These are phyloP conservation scores for Penicillium bialowiezense DNA, from an alignment of 495 filamentous ascomycete species.

Conservation along the genomic window DNA sequence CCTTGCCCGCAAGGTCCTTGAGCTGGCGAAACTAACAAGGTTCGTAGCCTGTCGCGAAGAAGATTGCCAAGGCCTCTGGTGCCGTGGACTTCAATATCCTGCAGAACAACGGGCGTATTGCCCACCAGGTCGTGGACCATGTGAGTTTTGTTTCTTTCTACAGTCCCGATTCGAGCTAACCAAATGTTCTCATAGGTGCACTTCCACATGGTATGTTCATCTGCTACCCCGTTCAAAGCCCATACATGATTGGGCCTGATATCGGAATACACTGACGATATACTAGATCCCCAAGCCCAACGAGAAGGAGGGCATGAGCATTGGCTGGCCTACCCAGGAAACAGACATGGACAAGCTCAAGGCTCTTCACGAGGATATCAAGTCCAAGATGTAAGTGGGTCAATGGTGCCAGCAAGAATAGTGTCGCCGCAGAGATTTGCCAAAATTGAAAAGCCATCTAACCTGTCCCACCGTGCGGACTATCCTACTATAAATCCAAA, in stretches of 20 bases:
- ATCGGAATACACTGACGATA: conserved; percentile 10
- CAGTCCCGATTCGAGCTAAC: not conserved
- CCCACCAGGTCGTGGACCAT: conserved; percentile 95
- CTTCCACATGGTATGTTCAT: conserved; percentile 77
- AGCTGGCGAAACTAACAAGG: conserved; percentile 7
- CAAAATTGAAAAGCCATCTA: not conserved
- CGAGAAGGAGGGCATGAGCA: conserved; percentile 70
- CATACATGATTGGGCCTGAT: not conserved
- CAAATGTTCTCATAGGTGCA: conserved; percentile 59
- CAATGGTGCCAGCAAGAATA: too few relatives aligned
- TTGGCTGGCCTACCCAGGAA: conserved; percentile 75
- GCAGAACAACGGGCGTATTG: conserved; percentile 91
- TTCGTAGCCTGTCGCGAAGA: conserved; percentile 77
- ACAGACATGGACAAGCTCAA: conserved; percentile 83
- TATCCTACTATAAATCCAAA: too few relatives aligned
- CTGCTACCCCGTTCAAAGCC: not conserved
- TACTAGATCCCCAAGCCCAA: conserved; percentile 92
- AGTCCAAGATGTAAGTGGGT: conserved; percentile 73
- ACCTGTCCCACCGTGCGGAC: too few relatives aligned
- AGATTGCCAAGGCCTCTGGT: conserved; percentile 72
- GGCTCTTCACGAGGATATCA: conserved; percentile 75
- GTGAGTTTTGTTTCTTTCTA: conserved; percentile 50
- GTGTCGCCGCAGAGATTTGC: too few relatives aligned
- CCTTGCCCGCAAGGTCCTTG: conserved; percentile 20
- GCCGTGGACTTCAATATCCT: conserved; percentile 86